phyloP scores from a whole-genome alignment of 495 filamentous ascomycete species.

The Hyaloscypha hepaticicola region DNA sequence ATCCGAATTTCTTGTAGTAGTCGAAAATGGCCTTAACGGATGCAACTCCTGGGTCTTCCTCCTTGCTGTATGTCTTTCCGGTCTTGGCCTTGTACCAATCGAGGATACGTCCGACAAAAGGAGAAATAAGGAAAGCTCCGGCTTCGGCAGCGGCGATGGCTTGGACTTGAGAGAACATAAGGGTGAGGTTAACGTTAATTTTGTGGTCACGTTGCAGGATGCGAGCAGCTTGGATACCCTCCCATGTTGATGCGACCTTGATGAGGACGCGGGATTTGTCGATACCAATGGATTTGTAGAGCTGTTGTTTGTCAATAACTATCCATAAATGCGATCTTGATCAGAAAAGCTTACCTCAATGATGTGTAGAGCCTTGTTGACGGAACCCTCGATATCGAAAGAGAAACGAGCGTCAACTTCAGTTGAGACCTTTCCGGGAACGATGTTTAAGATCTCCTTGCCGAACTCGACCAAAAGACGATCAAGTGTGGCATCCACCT shows the following conservation, averaged over 20 bases:
- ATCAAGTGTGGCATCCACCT: constrained; percentile 84
- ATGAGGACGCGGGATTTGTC: constrained; percentile 91
- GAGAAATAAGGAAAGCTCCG: constrained; percentile 96
- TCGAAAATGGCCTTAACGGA: constrained; percentile 96
- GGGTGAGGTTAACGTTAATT: constrained; percentile 97
- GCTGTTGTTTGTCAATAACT: constrained; percentile 45
- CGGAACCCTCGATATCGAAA: constrained; percentile 88
- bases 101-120: constrained; percentile 98
- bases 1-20: constrained; percentile 99
- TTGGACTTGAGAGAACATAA: constrained; percentile 97
- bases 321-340: neutral
- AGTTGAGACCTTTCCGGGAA: constrained; percentile 97
- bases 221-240: constrained; percentile 97
- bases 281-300: constrained; percentile 90
- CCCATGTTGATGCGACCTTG: constrained; percentile 86
- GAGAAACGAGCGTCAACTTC: constrained; percentile 97
- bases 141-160: constrained; percentile 97
- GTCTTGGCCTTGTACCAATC: constrained; percentile 98
- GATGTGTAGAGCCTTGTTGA: constrained; percentile 96
- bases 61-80: constrained; percentile 84
- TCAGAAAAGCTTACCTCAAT: constrained; percentile 64
- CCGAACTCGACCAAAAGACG: constrained; percentile 96
- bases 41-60: constrained; percentile 96
- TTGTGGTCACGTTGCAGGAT: constrained; percentile 89
- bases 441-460: constrained; percentile 93